phyloP scores from a whole-genome alignment of 106 monocot genomes.

The Alisma plantagoaquatica region DNA sequence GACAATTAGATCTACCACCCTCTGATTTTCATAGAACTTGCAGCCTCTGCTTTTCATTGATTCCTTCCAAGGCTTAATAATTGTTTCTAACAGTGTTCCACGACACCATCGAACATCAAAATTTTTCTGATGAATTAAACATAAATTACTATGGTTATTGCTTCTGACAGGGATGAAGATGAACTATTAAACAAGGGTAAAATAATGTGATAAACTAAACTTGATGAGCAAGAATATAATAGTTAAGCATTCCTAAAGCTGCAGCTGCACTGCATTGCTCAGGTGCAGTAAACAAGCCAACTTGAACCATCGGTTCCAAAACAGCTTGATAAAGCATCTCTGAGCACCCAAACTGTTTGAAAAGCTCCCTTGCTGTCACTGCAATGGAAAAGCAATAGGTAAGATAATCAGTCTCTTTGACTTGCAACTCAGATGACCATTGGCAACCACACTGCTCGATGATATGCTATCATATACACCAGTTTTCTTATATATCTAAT shows the following conservation, averaged over 20 bases:
- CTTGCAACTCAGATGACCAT: no score
- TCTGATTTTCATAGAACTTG: constrained; percentile 33
- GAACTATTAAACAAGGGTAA: neutral
- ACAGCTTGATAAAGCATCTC: constrained; percentile 37
- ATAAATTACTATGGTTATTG: no score
- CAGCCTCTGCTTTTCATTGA: constrained; percentile 31
- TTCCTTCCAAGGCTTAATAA: constrained; percentile 52
- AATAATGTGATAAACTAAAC: constrained; percentile 14
- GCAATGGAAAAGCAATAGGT: constrained; percentile 20
- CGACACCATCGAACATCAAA: constrained; percentile 68
- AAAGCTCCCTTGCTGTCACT: constrained; percentile 75
- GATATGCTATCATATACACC: neutral
- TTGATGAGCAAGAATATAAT: constrained; percentile 57
- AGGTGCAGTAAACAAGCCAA: constrained; percentile 51
- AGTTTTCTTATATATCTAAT: constrained; percentile 3
- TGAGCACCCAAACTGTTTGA: constrained; percentile 64
- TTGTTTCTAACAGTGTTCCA: constrained; percentile 40
- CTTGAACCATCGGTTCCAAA: constrained; percentile 55
- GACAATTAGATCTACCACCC: constrained; percentile 26
- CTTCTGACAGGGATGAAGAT: neutral
- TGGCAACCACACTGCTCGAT: constrained; percentile 20
- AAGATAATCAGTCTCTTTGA: constrained; percentile 7
- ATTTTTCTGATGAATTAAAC: constrained; percentile 59
- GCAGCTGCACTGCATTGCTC: constrained; percentile 74
- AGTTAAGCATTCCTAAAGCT: constrained; percentile 60